Base-by-base conservation (phyloP, 768 basidiomycete genomes). In the Termitomyces sp. region DNA sequence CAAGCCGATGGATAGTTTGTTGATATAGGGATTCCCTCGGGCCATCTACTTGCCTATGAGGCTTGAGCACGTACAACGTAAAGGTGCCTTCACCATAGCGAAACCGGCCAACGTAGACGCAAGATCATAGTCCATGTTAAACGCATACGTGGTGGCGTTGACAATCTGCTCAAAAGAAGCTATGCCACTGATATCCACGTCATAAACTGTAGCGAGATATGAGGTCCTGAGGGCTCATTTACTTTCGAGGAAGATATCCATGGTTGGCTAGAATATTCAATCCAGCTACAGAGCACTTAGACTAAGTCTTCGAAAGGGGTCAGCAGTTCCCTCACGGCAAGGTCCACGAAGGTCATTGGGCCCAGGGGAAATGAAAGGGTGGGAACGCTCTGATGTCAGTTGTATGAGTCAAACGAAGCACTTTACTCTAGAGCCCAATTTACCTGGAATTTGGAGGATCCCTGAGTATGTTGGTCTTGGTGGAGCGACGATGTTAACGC, bases 241-340 rank as follows among this genome's bases (percentile, higher is more conserved):
- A 65, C 64, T 65, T 65, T 51, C 64, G 57, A 20, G 64, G 60
- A 28, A 65, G 28, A 57, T 65, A 65, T 15, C 64, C 60, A 60
- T 65, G 64, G 45, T 65, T 65, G 16, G 64, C 64, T 20, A 65
- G 45, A 16, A 60, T 65, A 32, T 65, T 65, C 45, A 65, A 48
- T 59, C 64, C 64, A 40, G 64, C 64, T 65, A 18, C n/a, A 35
- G 20, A 36, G 12, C 2, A 36, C 22, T 36, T 18, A 51, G 3
- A n/a, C 5, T 13, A 13, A 51, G 11, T 33, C 18, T 52, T 13
- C 11, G 20, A n/a, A 35, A 18, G 8, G 4, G 33, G 33, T 7
- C n/a, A n/a, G 35, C n/a, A 33, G 39, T 45, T n/a, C 22, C 50
- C 60, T 56, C 18, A 65, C 64, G 64, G 49, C 64, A 65, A 46